phyloP scores from a whole-genome alignment of 345 rosid genomes.

The Hibiscus mutabilis region DNA sequence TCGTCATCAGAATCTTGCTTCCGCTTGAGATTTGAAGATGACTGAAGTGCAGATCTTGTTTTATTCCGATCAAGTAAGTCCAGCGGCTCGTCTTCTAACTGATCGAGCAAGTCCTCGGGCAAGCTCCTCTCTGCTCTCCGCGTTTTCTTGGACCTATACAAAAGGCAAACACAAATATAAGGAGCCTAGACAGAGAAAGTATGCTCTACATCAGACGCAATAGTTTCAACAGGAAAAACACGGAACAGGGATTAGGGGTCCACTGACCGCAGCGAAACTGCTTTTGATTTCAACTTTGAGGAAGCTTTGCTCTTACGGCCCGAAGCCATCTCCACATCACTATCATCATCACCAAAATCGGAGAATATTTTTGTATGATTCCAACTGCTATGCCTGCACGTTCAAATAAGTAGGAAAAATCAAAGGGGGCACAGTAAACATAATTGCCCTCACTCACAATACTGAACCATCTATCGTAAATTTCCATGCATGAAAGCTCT shows the following conservation, averaged over 20 bases:
- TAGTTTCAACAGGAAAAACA: background rate
- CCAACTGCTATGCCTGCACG: slow-evolving; percentile 78
- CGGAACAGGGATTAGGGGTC: background rate
- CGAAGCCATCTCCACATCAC: slow-evolving; percentile 37
- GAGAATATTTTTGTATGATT: slow-evolving; percentile 92
- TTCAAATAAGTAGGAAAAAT: background rate
- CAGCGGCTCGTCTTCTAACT: slow-evolving; percentile 84
- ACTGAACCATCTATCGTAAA: background rate
- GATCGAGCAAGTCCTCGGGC: slow-evolving; percentile 60
- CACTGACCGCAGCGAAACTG: slow-evolving; percentile 44
- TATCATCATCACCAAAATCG: slow-evolving; percentile 62
- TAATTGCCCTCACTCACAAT: background rate
- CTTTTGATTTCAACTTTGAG: slow-evolving; percentile 41
- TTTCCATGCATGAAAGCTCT: background rate
- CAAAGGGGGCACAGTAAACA: background rate
- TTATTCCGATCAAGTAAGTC: slow-evolving; percentile 72
- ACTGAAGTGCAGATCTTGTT: slow-evolving; percentile 70
- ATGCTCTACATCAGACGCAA: background rate
- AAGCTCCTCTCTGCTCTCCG: slow-evolving; percentile 52
- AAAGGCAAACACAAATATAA: background rate
- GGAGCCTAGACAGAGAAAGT: background rate
- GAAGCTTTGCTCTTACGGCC: slow-evolving; percentile 32
- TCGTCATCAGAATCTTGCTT: slow-evolving; percentile 77
- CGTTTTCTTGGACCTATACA: slow-evolving; percentile 47
- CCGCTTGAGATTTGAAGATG: slow-evolving; percentile 46